Base-by-base conservation (phyloP, 75 land plant species). In the Ceratopteris richardii region DNA sequence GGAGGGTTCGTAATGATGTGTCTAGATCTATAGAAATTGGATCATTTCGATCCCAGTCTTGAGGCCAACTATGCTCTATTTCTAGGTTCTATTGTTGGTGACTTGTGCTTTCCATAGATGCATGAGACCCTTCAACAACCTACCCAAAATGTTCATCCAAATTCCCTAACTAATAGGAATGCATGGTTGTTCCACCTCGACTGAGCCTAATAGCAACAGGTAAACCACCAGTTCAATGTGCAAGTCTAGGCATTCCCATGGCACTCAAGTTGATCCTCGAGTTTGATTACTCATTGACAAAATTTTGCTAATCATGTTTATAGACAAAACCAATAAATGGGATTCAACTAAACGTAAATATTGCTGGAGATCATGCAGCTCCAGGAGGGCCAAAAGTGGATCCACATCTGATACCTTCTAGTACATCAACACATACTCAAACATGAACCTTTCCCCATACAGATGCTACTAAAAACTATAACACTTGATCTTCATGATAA, bases 381-480 rank as follows among this genome's bases (percentile, higher is more conserved):
- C 62, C 75, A 44, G 74, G 69, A 17, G 93, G 75, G 5, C 64
- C 76, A 65, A 70, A 75, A 27, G 83, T 71, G 21, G 74, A 60
- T 29, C 89, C 94, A 31, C 94, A 83, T 19, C 97, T 94, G 57
- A 92, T 82, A 29, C 86, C 97, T 65, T 89, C 94, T 61, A 92
- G 86, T 33, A 94, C 97, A 69, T 92, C 97, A 62, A 69, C 69
- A 19, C 84, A 43, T 4, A 74, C 83, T 48, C 94, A 74, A 17
- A 81, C 93, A 74, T 88, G 97, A 10, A 92, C 86, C 30, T 94
- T 65, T 12, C 71, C 84, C 26, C 85, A 79, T 33, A 75, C 77
- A 69, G 67, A 72, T 11, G 63, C 46, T 41, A 64, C 80, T 56
- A 80, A 76, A 51, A 54, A 33, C 29, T 39, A 69, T 53, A 65